Base-by-base conservation (phyloP, 2,329 filamentous ascomycete species). In the Daldinia sp. region DNA sequence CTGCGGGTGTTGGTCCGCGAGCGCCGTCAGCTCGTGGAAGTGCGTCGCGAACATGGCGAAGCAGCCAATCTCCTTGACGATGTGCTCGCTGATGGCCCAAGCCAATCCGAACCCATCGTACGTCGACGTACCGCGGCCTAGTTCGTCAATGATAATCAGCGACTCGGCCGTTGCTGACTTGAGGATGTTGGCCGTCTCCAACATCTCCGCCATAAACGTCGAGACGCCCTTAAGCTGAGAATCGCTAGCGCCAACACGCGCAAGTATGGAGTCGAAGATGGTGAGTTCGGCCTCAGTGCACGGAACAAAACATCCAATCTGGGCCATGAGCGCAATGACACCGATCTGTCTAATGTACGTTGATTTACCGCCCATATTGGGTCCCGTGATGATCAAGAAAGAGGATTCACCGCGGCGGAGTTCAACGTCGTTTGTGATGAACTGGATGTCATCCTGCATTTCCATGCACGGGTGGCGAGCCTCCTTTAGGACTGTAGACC, bases 201-300 rank as follows among this genome's bases (percentile, higher is more conserved):
- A 88, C 96, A 99, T 99, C 82, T 99, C 96, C 1, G 96, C 96
- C 97, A 99, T 99, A 81, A 99, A 99, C 0, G 96, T 99, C 3
- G 93, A 97, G 1, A 99, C 96, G 39, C 96, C 96, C 82, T 98
- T 98, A 70, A 99, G 90, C 80, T 98, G 96, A 6, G 93, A 97
- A 81, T 99, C 97, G 74, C 92, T 96, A 6, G 96, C 97, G 46
- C 97, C 96, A 0, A 99, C 96, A 74, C 96, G 92, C 0, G 97
- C 96, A 42, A 99, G 91, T 69, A 99, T 97, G 70, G 93, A 96
- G 82, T 99, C 96, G 79, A 98, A 99, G 65, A 99, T 94, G 15
- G 93, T 97, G 50, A 99, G 83, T 80, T 98, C 94, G 13, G 97
- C 96, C 78, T 93, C 90, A 2, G 90, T 84, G 76, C 94, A 98